Percentiles rank a stretch among this genome's conserved stretches.
Conservation (phyloP, 2,329 filamentous ascomycete species). For the Didymella segeticola region DNA sequence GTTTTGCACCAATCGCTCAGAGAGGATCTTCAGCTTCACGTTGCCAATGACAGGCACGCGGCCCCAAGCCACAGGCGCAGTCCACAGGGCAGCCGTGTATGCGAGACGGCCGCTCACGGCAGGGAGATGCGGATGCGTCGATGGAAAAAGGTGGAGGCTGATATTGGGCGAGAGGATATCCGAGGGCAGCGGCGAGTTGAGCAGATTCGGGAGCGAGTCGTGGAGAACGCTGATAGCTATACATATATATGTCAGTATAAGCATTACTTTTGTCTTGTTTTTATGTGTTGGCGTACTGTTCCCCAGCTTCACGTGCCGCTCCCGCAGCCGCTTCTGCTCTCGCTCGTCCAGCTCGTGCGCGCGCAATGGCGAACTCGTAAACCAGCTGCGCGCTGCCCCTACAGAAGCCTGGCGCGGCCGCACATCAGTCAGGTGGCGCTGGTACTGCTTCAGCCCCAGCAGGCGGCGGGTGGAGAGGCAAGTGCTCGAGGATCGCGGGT, state of each 20-base stretch:
- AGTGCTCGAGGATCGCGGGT: slow-evolving; percentile 26
- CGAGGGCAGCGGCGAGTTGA: slow-evolving; percentile 66
- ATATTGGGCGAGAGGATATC: slow-evolving; percentile 69
- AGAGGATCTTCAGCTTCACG: slow-evolving; percentile 84
- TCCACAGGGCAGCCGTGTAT: slow-evolving; percentile 94
- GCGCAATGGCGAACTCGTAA: slow-evolving; percentile 50
- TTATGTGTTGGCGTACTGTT: slow-evolving; percentile 57
- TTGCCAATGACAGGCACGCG: slow-evolving; percentile 89
- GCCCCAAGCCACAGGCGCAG: slow-evolving; percentile 94
- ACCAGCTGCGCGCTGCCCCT: slow-evolving; percentile 49
- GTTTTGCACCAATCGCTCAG: slow-evolving; percentile 80
- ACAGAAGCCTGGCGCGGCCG: slow-evolving; percentile 40
- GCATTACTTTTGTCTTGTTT: not conserved
- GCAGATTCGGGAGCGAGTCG: slow-evolving; percentile 65
- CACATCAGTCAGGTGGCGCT: slow-evolving; percentile 42
- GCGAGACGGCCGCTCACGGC: slow-evolving; percentile 89
- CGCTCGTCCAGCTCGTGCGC: slow-evolving; percentile 32
- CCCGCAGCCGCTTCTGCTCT: slow-evolving; percentile 61
- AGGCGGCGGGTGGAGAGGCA: slow-evolving; percentile 37
- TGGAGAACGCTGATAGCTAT: slow-evolving; percentile 67
- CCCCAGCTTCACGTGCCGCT: slow-evolving; percentile 67
- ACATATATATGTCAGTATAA: slow-evolving; percentile 55
- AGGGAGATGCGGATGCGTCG: slow-evolving; percentile 85
- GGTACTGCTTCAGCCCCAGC: slow-evolving; percentile 43
- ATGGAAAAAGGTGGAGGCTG: slow-evolving; percentile 69